Base-by-base conservation (phyloP, 352 stramenopile genomes). In the Globisporangium parvum region DNA sequence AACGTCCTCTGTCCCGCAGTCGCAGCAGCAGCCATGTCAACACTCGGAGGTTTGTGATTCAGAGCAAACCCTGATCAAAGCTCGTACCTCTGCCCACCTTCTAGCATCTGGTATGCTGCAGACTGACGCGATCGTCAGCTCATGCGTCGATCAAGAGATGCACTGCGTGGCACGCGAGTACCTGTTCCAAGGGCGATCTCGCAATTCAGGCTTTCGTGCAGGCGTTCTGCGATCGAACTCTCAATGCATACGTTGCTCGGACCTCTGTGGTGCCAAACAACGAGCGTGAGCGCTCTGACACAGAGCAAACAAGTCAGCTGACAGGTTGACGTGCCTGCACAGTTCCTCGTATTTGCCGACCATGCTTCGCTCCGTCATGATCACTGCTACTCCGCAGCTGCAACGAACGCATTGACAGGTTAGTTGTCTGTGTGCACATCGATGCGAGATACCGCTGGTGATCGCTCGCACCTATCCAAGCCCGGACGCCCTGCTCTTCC, bases 401-500 rank as follows among this genome's bases (percentile, higher is more conserved):
- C 0, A 21, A 42, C 26, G n/a, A 12, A 5, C 8, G 1, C 31
- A 37, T 37, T 8, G 31, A 37, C 31, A 37, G 3, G 31, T 37
- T 37, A 37, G 31, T 2, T n/a, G n/a, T 8, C 6, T 10, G 20
- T 20, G 15, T 9, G 39, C 18, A n/a, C 39, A 44, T 20, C 39
- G 33, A 35, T 24, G 39, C 44, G 40, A 39, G 15, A 14, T 63
- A 4, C 9, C 9, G 31, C 17, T 3, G 18, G 28, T 9, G 18
- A 6, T 18, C 9, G 20, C 4, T 8, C 53, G 23, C 50, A 78
- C 70, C 48, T 68, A 39, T 77, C 70, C 15, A 64, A 63, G 20
- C 70, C 57, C 15, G 59, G 51, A 11, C 70, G 53, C 18, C 71
- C 71, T 51, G 71, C 71, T 54, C 71, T 61, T 48, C 68, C 71